These are phyloP conservation scores for Pyrenophora tritici-repentis DNA, from an alignment of 2,329 filamentous ascomycete genomes.

Conservation along the genomic window DNA sequence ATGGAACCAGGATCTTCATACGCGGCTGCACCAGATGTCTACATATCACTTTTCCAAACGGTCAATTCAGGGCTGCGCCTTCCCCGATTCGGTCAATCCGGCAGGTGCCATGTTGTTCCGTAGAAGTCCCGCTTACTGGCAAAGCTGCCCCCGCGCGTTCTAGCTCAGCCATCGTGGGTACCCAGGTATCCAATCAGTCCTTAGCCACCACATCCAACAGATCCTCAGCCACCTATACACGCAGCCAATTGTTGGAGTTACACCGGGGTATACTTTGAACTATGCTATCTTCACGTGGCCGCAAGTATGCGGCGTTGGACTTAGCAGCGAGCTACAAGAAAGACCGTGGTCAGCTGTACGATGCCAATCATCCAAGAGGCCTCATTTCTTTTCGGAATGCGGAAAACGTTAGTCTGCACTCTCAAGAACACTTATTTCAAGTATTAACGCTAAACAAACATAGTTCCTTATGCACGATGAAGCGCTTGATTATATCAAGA, in stretches of 20 bases:
- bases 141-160: slow-evolving; percentile 6
- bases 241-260: neutral
- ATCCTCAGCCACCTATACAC: neutral
- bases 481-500: slow-evolving; percentile 1
- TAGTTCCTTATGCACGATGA: slow-evolving; percentile 10
- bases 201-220: neutral
- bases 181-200: too few species aligned
- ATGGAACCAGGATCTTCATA: neutral
- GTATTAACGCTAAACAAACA: neutral
- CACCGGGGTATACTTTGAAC: neutral
- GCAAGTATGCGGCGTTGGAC: slow-evolving; percentile 8
- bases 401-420: slow-evolving; percentile 3
- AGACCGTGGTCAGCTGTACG: slow-evolving; percentile 4
- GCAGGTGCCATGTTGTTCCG: slow-evolving; percentile 1
- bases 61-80: neutral
- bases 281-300: slow-evolving; percentile 9
- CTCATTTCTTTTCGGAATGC: slow-evolving; percentile 7
- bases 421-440: neutral
- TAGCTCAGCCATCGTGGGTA: neutral
- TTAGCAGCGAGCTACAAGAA: slow-evolving; percentile 11
- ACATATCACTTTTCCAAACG: neutral
- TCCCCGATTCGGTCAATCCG: neutral
- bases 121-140: neutral
- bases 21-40: neutral
- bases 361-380: slow-evolving; percentile 1